Conservation (phyloP, 257 asterid genomes). For the Salvia rosmarinus region DNA sequence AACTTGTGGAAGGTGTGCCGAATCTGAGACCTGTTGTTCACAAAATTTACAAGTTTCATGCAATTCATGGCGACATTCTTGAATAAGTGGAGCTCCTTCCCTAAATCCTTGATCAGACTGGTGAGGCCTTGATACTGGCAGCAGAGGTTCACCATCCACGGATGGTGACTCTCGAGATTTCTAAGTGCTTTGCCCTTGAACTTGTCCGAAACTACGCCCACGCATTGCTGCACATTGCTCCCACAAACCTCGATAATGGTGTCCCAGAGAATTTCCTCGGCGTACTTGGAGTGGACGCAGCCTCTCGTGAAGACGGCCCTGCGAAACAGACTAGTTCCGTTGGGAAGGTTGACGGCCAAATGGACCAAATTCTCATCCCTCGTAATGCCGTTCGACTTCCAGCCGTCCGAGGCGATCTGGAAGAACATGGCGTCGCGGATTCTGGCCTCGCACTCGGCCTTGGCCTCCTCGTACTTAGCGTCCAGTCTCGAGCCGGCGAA, state of each 20-base stretch:
- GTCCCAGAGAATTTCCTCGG: conserved; percentile 87
- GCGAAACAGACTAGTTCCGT: conserved; percentile 74
- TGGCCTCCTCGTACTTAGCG: conserved; percentile 68
- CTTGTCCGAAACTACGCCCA: conserved; percentile 90
- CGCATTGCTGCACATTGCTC: conserved; percentile 64
- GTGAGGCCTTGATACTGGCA: conserved; percentile 82
- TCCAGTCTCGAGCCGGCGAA: conserved; percentile 65
- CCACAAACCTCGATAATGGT: conserved; percentile 76
- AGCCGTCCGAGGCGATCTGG: conserved; percentile 82
- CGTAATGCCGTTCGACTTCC: conserved; percentile 57
- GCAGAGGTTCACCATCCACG: conserved; percentile 92
- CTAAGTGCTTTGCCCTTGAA: conserved; percentile 78
- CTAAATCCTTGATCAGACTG: conserved; percentile 73
- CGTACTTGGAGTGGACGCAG: conserved; percentile 63
- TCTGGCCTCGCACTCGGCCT: conserved; percentile 72
- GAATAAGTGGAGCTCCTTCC: conserved; percentile 78
- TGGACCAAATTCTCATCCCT: conserved; percentile 69
- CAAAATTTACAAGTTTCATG: conserved; percentile 62
- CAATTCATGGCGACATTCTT: conserved; percentile 71
- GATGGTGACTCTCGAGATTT: conserved; percentile 75
- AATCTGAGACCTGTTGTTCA: conserved; percentile 68
- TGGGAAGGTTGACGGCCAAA: conserved; percentile 84
- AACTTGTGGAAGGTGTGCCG: conserved; percentile 72
- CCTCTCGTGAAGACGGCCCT: conserved; percentile 75
- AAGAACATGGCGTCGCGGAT: conserved; percentile 96